Conservation (phyloP, 1,139 yeast species). For the Taphrina pruni region DNA sequence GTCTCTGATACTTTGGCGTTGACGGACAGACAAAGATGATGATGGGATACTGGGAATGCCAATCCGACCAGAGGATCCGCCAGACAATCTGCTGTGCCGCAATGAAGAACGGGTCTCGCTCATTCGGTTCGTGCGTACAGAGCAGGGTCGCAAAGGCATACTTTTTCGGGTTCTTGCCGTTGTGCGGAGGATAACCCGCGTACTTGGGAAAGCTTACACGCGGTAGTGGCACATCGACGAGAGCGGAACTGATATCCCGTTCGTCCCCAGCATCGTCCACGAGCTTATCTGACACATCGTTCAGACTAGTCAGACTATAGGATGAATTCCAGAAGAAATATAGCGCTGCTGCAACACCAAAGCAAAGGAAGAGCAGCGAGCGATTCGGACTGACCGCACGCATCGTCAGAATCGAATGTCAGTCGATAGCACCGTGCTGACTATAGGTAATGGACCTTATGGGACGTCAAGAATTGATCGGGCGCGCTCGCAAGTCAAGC, state of each 20-base stretch:
- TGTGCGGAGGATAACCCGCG: constrained; percentile 22
- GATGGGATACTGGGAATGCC: constrained; percentile 27
- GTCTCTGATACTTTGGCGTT: constrained; percentile 17
- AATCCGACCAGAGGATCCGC: constrained; percentile 29
- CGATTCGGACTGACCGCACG: constrained; percentile 2
- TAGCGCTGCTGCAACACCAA: background rate
- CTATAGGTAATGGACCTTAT: no score
- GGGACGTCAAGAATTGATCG: no score
- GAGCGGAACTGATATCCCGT: constrained; percentile 4
- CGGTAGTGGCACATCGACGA: constrained; percentile 26
- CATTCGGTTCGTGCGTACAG: constrained; percentile 25
- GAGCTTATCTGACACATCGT: background rate
- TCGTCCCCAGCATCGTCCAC: background rate
- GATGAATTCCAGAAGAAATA: constrained; percentile 4
- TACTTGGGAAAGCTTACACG: constrained; percentile 11
- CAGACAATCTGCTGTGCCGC: constrained; percentile 27
- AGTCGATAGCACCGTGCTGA: no score
- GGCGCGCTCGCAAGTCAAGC: no score
- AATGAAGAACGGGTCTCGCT: constrained; percentile 22
- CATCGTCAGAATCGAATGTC: background rate
- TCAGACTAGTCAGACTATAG: background rate
- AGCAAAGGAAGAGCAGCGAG: background rate
- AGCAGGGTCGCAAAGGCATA: constrained; percentile 27
- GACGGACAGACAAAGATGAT: constrained; percentile 27
- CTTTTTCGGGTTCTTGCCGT: constrained; percentile 1